A percentile compares a stretch with the other conserved stretches of the same genome.
These are phyloP conservation scores for Boletus rufocinnamomeus DNA, from an alignment of 768 basidiomycete species.

Conservation along the genomic window DNA sequence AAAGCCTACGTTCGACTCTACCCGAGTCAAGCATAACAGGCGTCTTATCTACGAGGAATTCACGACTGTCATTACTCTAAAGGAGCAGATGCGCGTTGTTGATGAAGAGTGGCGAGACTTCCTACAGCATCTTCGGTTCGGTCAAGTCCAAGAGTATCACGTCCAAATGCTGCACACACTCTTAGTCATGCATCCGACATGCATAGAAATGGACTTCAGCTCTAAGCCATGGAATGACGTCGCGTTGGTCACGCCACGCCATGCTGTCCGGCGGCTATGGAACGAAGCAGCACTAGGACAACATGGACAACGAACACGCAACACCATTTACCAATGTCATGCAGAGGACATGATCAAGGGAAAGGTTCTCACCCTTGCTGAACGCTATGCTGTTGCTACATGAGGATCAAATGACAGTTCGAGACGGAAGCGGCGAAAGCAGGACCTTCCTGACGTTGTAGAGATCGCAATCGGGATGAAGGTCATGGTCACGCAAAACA, in stretches of 20 bases:
- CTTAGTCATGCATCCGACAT: neutral
- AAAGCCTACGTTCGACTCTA: too few species aligned
- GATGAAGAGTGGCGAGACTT: too few species aligned
- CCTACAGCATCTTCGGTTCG: neutral
- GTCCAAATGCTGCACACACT: neutral
- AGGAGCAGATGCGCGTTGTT: too few species aligned
- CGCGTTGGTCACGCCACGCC: neutral
- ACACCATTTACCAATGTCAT: neutral
- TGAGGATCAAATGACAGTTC: neutral
- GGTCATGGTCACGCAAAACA: slow-evolving; percentile 42
- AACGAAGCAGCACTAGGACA: neutral
- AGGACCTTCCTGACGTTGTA: slow-evolving; percentile 13
- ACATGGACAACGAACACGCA: neutral
- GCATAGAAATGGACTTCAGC: neutral
- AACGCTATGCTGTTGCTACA: neutral
- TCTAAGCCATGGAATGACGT: neutral
- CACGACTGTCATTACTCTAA: too few species aligned
- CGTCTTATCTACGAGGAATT: too few species aligned
- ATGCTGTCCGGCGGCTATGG: neutral
- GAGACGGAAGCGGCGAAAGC: neutral
- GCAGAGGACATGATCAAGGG: neutral
- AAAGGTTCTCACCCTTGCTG: neutral
- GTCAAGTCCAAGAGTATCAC: neutral
- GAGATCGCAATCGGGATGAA: slow-evolving; percentile 38
- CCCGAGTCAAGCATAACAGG: too few species aligned